phyloP scores from a whole-genome alignment of 2,329 filamentous ascomycete genomes.

The Fusarium stilboides region DNA sequence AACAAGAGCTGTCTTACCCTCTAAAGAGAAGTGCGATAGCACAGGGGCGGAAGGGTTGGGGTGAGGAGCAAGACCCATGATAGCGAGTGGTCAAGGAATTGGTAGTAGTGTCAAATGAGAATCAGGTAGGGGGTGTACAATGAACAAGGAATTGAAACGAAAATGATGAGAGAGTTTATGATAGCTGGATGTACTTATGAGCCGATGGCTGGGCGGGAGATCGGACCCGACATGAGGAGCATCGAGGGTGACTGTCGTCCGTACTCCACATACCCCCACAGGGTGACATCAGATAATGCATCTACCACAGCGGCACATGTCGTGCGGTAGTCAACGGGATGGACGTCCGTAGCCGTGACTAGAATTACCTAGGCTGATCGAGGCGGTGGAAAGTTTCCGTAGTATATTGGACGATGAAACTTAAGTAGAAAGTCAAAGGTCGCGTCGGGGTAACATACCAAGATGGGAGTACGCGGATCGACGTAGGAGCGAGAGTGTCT shows the following conservation, averaged over 20 bases:
- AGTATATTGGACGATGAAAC: no score
- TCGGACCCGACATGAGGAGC: no score
- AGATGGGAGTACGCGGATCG: no score
- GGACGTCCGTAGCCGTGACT: no score
- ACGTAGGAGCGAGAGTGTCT: no score
- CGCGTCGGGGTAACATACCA: no score
- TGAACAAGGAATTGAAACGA: neutral
- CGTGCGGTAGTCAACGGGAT: neutral
- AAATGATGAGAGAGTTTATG: neutral
- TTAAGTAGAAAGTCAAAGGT: no score
- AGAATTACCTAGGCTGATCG: no score
- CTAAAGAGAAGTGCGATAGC: conserved; percentile 52
- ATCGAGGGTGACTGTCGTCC: conserved; percentile 15
- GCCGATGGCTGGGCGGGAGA: neutral
- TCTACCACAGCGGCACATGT: no score
- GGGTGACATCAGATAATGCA: neutral
- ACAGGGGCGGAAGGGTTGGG: conserved; percentile 40
- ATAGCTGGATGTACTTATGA: neutral
- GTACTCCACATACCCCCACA: neutral
- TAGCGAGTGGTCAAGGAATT: neutral
- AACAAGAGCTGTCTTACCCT: conserved; percentile 63
- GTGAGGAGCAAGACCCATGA: conserved; percentile 43
- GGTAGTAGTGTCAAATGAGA: neutral
- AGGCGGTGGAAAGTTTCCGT: no score
- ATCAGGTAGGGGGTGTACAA: neutral